Evolutionary conservation across 129 eudicot species (phyloP).

Genomic region (Daucus carota): DH1_v3.0 NC_030384.2:42956001-42956500

Average conservation of each 20-base stretch:
- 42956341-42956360: too few relatives aligned
- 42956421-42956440: too few relatives aligned
- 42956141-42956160: constrained; percentile 51
- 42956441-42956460: too few relatives aligned
- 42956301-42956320: neutral
- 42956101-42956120: constrained; percentile 66
- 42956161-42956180: constrained; percentile 46
- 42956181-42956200: constrained; percentile 42
- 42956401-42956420: too few relatives aligned
- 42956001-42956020: constrained; percentile 50
- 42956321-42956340: too few relatives aligned
- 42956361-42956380: too few relatives aligned
- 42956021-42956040: constrained; percentile 51
- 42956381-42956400: too few relatives aligned
- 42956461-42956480: too few relatives aligned
- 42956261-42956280: too few relatives aligned
- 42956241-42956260: constrained; percentile 34
- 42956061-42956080: constrained; percentile 67
- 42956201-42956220: constrained; percentile 38
- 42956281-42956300: neutral
- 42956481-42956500: too few relatives aligned
- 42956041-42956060: constrained; percentile 80
- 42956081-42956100: constrained; percentile 68
- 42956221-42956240: constrained; percentile 64
- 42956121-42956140: constrained; percentile 50